phyloP scores from a whole-genome alignment of 2,329 filamentous ascomycete species.

The Cylindrodendrum hubeiense region DNA sequence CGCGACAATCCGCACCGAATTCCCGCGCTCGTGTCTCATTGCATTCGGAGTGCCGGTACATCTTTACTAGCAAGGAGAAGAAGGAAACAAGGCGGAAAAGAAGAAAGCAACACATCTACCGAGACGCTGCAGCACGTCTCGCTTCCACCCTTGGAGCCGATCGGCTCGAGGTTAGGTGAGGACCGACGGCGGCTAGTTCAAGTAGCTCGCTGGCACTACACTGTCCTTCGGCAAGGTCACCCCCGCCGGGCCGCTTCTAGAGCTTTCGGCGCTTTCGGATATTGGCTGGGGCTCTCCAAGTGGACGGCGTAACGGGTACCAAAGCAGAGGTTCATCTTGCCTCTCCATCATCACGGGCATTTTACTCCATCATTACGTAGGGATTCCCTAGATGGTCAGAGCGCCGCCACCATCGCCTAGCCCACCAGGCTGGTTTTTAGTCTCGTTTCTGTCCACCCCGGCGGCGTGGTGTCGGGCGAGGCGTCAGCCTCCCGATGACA shows the following conservation, averaged over 20 bases:
- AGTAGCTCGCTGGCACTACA: not conserved
- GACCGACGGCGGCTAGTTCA: not conserved
- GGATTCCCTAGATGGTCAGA: conserved; percentile 4
- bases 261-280: conserved; percentile 14
- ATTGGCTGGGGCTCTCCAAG: conserved; percentile 1
- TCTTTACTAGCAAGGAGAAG: not conserved
- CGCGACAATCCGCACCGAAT: conserved; percentile 1
- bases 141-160: not conserved
- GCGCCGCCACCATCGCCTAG: conserved; percentile 11
- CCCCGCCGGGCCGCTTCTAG: conserved; percentile 9
- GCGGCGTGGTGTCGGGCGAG: conserved; percentile 4
- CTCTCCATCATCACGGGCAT: conserved; percentile 26
- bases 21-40: not conserved
- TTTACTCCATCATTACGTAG: conserved; percentile 43
- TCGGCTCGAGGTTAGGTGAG: not conserved
- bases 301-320: conserved; percentile 8
- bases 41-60: not conserved
- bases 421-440: conserved; percentile 12
- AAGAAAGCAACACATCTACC: not conserved
- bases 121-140: not conserved
- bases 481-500: conserved; percentile 17
- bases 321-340: conserved; percentile 24
- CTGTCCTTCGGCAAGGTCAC: conserved; percentile 2
- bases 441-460: conserved; percentile 5
- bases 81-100: not conserved